Percentiles rank a stretch among this genome's conserved stretches.
Conservation (phyloP, 2,329 filamentous ascomycete genomes). For the Amphichorda felina region DNA sequence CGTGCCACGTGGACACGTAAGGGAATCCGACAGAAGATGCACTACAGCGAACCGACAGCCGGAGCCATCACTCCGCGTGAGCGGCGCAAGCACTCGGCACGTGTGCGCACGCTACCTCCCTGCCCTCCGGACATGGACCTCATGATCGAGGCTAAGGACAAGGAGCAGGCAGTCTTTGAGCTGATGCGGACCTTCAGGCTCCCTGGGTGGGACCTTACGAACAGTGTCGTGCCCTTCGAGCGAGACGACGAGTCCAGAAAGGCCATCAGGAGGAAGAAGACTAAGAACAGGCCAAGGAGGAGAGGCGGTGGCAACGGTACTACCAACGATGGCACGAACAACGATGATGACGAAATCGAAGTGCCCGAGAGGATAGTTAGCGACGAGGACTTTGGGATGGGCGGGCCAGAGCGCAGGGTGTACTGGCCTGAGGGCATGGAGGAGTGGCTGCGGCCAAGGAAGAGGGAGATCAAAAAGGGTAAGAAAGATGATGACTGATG, state of each 20-base stretch:
- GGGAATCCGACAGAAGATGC: conserved; percentile 86
- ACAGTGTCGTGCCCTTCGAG: conserved; percentile 66
- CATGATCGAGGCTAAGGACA: conserved; percentile 99
- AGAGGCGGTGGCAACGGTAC: conserved; percentile 8
- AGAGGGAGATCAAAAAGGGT: conserved; percentile 51
- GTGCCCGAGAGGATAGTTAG: conserved; percentile 34
- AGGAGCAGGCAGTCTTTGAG: conserved; percentile 92
- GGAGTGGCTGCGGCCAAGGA: conserved; percentile 76
- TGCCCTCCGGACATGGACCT: conserved; percentile 78
- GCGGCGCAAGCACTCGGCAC: conserved; percentile 72
- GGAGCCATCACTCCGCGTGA: conserved; percentile 63
- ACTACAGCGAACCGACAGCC: conserved; percentile 67
- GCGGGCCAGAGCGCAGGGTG: conserved; percentile 67
- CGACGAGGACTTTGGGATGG: conserved; percentile 71
- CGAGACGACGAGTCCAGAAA: conserved; percentile 60
- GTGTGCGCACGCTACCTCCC: conserved; percentile 70
- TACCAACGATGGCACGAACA: conserved; percentile 12
- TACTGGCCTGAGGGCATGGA: conserved; percentile 90
- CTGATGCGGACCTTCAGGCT: conserved; percentile 82
- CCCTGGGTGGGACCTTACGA: conserved; percentile 64
- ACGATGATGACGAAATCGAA: conserved; percentile 26
- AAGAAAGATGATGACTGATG: conserved; percentile 12
- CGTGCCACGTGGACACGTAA: conserved; percentile 75
- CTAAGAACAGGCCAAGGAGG: conserved; percentile 20
- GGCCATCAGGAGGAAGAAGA: conserved; percentile 24